phyloP scores from a whole-genome alignment of 805 yeast genomes.

The Candida glaebosa region DNA sequence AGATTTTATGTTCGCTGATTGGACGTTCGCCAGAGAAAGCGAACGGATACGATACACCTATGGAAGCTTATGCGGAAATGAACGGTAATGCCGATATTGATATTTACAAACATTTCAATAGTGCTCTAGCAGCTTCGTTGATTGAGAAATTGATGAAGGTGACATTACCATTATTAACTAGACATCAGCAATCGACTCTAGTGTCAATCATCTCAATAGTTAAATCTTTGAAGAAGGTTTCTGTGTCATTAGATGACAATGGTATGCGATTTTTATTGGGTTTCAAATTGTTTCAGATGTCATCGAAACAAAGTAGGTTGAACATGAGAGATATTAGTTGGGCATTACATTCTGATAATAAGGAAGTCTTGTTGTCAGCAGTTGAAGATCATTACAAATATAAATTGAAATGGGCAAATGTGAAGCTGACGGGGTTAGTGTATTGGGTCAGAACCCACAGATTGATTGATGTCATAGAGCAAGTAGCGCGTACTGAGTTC shows the following conservation, averaged over 20 bases:
- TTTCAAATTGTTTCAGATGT: constrained; percentile 55
- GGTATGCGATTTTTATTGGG: constrained; percentile 74
- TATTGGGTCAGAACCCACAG: constrained; percentile 56
- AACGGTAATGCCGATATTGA: constrained; percentile 10
- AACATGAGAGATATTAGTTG: constrained; percentile 80
- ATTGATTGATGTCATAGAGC: constrained; percentile 49
- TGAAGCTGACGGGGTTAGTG: constrained; percentile 58
- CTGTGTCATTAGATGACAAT: constrained; percentile 51
- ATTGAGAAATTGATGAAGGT: constrained; percentile 58
- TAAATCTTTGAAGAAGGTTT: constrained; percentile 46
- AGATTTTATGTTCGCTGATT: constrained; percentile 12
- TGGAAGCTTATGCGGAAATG: not conserved
- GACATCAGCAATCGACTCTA: constrained; percentile 88
- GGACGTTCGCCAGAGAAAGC: constrained; percentile 3
- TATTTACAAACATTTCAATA: constrained; percentile 36
- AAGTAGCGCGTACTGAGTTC: constrained; percentile 71
- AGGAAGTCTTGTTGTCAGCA: constrained; percentile 56
- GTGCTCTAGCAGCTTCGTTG: constrained; percentile 44
- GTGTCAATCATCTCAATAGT: constrained; percentile 66
- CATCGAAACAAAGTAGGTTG: constrained; percentile 49
- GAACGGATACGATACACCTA: constrained; percentile 2
- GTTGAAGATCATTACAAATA: constrained; percentile 42
- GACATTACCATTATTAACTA: constrained; percentile 74
- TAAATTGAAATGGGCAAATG: constrained; percentile 57
- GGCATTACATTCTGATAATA: constrained; percentile 83